A percentile compares a stretch with the other conserved stretches of the same genome.
These are phyloP conservation scores for Diplodia mutila DNA, from an alignment of 2,329 filamentous ascomycete genomes.

Conservation along the genomic window DNA sequence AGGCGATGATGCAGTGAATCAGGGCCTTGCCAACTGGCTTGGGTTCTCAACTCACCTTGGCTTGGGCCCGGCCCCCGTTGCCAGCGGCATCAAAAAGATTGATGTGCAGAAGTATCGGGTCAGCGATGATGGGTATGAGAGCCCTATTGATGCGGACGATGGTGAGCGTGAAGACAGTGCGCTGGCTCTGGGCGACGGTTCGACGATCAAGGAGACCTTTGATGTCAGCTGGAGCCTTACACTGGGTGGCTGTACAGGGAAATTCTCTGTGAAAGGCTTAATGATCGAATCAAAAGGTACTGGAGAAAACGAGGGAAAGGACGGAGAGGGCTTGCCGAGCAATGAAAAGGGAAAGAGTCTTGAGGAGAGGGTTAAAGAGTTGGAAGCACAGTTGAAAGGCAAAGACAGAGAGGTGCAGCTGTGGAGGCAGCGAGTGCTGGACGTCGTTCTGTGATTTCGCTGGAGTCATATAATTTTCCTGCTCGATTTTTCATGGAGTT, in stretches of 20 bases:
- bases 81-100: conserved; percentile 41
- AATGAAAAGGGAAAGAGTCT: conserved; percentile 1
- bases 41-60: conserved; percentile 41
- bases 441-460: conserved; percentile 41
- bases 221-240: conserved; percentile 50
- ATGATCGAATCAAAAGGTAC: conserved; percentile 27
- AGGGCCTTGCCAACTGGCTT: conserved; percentile 49
- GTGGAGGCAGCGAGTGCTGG: conserved; percentile 44
- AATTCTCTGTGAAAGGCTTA: conserved; percentile 50
- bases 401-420: conserved; percentile 40
- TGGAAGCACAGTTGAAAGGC: conserved; percentile 37
- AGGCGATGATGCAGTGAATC: conserved; percentile 37
- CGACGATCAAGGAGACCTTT: conserved; percentile 44
- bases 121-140: conserved; percentile 45
- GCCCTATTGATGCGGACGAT: conserved; percentile 47
- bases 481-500: neutral
- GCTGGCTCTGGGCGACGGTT: conserved; percentile 24
- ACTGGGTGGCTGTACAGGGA: conserved; percentile 47
- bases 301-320: conserved; percentile 22
- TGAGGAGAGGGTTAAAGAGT: conserved; percentile 27
- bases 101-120: conserved; percentile 48
- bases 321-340: neutral
- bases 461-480: neutral
- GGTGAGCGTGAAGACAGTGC: conserved; percentile 19
- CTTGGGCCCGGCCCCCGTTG: conserved; percentile 40